Conservation (phyloP, 495 filamentous ascomycete species). For the Evernia prunastri region DNA sequence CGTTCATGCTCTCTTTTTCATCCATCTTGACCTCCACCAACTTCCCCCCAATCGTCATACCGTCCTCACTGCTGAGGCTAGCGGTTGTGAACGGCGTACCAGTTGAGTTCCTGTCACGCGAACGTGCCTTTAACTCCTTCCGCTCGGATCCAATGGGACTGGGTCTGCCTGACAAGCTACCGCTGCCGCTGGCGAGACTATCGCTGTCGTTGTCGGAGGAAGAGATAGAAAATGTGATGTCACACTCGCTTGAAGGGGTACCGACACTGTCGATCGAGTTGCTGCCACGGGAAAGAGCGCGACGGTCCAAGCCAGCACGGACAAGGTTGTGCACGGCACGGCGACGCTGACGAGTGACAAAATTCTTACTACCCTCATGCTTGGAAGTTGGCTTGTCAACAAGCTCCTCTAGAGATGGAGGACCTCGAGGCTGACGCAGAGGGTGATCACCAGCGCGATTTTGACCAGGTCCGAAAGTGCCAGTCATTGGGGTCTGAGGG, state of each 20-base stretch:
- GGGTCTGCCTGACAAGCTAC: constrained; percentile 72
- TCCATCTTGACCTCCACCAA: constrained; percentile 44
- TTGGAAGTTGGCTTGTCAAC: constrained; percentile 84
- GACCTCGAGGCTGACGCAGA: constrained; percentile 85
- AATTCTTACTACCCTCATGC: constrained; percentile 97
- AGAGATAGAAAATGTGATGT: constrained; percentile 62
- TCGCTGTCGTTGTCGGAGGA: constrained; percentile 73
- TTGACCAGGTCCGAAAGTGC: constrained; percentile 90
- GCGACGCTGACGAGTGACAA: constrained; percentile 86
- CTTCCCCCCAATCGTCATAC: constrained; percentile 45
- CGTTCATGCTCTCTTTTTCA: constrained; percentile 37
- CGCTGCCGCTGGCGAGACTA: constrained; percentile 69
- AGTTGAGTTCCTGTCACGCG: constrained; percentile 52
- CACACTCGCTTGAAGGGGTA: constrained; percentile 83
- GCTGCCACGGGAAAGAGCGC: constrained; percentile 57
- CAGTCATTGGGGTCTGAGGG: constrained; percentile 73
- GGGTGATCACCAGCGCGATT: constrained; percentile 91
- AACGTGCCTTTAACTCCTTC: constrained; percentile 55
- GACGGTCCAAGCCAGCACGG: constrained; percentile 81
- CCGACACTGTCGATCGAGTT: constrained; percentile 50
- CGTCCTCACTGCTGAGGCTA: constrained; percentile 57
- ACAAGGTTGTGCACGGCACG: constrained; percentile 87
- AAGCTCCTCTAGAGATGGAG: constrained; percentile 87
- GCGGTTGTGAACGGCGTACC: constrained; percentile 52
- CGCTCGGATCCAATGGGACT: constrained; percentile 81